These are phyloP conservation scores for Cladosporium sp. DNA, from an alignment of 2,329 filamentous ascomycete species.

Conservation along the genomic window DNA sequence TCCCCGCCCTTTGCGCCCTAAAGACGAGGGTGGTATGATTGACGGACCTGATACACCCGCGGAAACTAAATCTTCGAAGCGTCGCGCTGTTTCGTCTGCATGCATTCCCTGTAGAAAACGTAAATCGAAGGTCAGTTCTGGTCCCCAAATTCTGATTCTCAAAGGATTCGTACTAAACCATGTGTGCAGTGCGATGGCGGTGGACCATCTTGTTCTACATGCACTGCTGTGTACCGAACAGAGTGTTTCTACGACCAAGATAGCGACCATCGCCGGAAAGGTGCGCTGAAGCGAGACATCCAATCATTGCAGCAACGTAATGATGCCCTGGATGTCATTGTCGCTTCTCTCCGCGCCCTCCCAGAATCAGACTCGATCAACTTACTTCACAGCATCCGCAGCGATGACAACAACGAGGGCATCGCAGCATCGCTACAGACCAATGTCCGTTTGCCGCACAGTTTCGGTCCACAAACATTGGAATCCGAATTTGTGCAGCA, in stretches of 20 bases:
- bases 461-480: constrained; percentile 28
- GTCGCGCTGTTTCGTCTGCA: constrained; percentile 37
- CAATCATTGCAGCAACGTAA: constrained; percentile 33
- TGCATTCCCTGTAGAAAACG: constrained; percentile 48
- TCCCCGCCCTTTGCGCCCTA: constrained; percentile 30
- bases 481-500: constrained; percentile 30
- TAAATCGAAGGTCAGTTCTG: constrained; percentile 42
- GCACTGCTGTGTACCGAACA: constrained; percentile 47
- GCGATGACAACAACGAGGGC: constrained; percentile 35
- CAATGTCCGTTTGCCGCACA: constrained; percentile 33
- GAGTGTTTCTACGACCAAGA: constrained; percentile 48
- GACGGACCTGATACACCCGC: constrained; percentile 22
- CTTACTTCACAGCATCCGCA: constrained; percentile 40
- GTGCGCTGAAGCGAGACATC: constrained; percentile 38
- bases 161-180: not conserved
- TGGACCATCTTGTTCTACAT: constrained; percentile 47
- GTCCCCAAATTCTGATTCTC: not conserved
- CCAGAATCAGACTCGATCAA: constrained; percentile 42
- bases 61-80: constrained; percentile 27
- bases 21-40: constrained; percentile 25
- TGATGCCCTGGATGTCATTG: constrained; percentile 36
- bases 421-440: constrained; percentile 39
- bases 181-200: constrained; percentile 44
- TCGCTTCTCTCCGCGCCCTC: constrained; percentile 40
- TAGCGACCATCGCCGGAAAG: constrained; percentile 43